These are phyloP conservation scores for Magnaporthiopsis rhizophila DNA, from an alignment of 2,329 filamentous ascomycete species.

Conservation along the genomic window DNA sequence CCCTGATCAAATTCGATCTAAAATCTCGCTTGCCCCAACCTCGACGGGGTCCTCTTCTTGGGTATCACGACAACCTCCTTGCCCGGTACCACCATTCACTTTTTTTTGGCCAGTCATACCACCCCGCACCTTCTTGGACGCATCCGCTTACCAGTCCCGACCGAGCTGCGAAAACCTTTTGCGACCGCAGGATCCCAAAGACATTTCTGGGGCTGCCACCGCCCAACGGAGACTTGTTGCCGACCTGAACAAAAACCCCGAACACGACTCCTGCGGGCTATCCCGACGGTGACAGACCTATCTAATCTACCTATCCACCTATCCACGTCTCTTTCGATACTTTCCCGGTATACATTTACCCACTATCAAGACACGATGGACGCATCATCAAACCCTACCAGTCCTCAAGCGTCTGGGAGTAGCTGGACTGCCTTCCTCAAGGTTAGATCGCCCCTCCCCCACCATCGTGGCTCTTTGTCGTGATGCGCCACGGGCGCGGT, in stretches of 20 bases:
- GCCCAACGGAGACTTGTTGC: not conserved
- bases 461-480: not conserved
- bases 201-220: not conserved
- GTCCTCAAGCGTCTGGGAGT: constrained; percentile 28
- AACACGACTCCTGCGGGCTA: not conserved
- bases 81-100: not conserved
- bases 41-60: not conserved
- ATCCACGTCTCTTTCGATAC: not conserved
- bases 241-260: not conserved
- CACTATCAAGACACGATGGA: not conserved
- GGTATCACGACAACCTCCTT: not conserved
- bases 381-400: not conserved
- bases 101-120: not conserved
- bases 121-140: not conserved
- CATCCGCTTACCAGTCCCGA: not conserved
- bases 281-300: not conserved
- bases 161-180: not conserved
- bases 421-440: constrained; percentile 47
- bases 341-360: not conserved
- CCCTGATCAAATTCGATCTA: not conserved
- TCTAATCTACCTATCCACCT: not conserved
- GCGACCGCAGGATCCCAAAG: not conserved
- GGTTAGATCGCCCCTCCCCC: constrained; percentile 23
- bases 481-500: no score
- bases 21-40: not conserved